These are phyloP conservation scores for Grigorovia yakushimaensis DNA, from an alignment of 805 yeast genomes.

Conservation along the genomic window DNA sequence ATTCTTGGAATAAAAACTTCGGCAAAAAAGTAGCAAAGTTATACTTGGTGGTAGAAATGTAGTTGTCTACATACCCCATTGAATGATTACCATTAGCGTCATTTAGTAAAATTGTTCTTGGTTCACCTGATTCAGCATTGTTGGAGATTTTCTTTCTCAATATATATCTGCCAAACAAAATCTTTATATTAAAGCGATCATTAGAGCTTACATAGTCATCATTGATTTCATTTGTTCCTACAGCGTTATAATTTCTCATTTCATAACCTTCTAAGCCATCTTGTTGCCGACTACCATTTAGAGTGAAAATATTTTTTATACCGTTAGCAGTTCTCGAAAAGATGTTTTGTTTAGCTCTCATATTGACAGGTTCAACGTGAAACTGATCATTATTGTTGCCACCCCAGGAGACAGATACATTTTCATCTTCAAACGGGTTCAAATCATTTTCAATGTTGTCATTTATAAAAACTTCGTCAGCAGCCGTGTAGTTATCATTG, in stretches of 20 bases:
- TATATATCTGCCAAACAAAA: slow-evolving; percentile 30
- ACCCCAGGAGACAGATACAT: slow-evolving; percentile 10
- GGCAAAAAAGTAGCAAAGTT: slow-evolving; percentile 89
- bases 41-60: slow-evolving; percentile 91
- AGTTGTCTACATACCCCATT: slow-evolving; percentile 62
- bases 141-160: slow-evolving; percentile 22
- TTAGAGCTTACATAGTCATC: slow-evolving; percentile 26
- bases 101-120: slow-evolving; percentile 61
- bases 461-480: slow-evolving; percentile 12
- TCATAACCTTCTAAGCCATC: slow-evolving; percentile 18
- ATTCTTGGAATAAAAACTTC: slow-evolving; percentile 90
- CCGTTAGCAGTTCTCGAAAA: slow-evolving; percentile 13
- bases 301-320: slow-evolving; percentile 12
- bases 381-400: slow-evolving; percentile 5
- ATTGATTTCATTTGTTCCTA: slow-evolving; percentile 14
- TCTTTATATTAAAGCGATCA: slow-evolving; percentile 30
- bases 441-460: slow-evolving; percentile 31
- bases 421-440: slow-evolving; percentile 19
- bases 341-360: slow-evolving; percentile 10
- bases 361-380: slow-evolving; percentile 8
- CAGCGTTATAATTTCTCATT: slow-evolving; percentile 23
- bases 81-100: slow-evolving; percentile 46
- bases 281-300: slow-evolving; percentile 3
- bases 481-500: not conserved
- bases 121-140: slow-evolving; percentile 29